Evolutionary conservation across 202 grass and related monocot genomes (phyloP).

Genomic region (Panicum virgatum): DNA sequence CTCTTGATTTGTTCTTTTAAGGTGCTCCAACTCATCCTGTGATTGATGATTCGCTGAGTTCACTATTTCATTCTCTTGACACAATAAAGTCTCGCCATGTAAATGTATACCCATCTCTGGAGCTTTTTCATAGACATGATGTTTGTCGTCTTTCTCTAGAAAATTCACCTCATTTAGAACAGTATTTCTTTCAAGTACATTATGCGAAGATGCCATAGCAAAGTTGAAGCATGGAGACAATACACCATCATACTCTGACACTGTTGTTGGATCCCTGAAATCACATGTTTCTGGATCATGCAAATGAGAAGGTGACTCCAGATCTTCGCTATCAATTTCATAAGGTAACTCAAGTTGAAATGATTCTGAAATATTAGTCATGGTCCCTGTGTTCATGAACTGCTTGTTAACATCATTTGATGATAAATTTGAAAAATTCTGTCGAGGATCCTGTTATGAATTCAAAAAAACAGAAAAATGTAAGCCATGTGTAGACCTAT

Average conservation of each 20-base stretch:
- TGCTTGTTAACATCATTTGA: slow-evolving; percentile 20
- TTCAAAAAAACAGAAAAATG: slow-evolving; percentile 31
- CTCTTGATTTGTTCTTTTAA: slow-evolving; percentile 53
- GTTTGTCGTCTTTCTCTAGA: slow-evolving; percentile 20
- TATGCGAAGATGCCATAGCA: slow-evolving; percentile 24
- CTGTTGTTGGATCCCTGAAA: slow-evolving; percentile 10
- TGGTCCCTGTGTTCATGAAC: slow-evolving; percentile 31
- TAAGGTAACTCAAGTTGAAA: slow-evolving; percentile 45
- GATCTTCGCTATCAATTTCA: slow-evolving; percentile 44
- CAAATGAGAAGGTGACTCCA: slow-evolving; percentile 34
- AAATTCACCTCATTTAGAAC: slow-evolving; percentile 15
- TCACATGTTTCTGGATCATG: slow-evolving; percentile 31
- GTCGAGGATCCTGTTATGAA: slow-evolving; percentile 32
- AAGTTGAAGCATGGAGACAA: slow-evolving; percentile 29
- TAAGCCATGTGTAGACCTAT: slow-evolving; percentile 15
- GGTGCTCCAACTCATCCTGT: slow-evolving; percentile 33
- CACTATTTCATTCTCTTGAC: slow-evolving; percentile 24
- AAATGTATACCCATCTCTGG: slow-evolving; percentile 16
- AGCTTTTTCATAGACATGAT: slow-evolving; percentile 26
- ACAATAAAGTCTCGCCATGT: neutral
- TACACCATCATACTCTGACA: slow-evolving; percentile 16
- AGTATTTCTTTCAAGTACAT: slow-evolving; percentile 30
- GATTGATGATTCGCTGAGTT: slow-evolving; percentile 28
- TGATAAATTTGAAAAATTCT: slow-evolving; percentile 30
- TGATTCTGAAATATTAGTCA: slow-evolving; percentile 40